Conservation (phyloP, 1,284 basidiomycete species). For the Sporisorium graminicola region DNA sequence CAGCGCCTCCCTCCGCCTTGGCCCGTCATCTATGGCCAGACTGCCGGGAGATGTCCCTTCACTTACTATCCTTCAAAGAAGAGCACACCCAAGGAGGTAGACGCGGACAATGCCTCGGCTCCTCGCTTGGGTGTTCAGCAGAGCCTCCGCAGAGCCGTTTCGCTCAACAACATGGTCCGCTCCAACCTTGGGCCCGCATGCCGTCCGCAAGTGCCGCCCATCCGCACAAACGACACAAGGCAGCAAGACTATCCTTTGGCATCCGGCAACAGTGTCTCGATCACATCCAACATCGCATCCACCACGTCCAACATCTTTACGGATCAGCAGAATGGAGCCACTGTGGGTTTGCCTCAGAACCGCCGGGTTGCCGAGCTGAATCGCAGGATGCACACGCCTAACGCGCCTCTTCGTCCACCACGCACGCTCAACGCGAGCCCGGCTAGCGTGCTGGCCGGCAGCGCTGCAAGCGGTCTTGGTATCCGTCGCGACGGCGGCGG, state of each 20-base stretch:
- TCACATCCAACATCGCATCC: slow-evolving; percentile 88
- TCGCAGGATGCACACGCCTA: slow-evolving; percentile 55
- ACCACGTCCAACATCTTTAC: slow-evolving; percentile 78
- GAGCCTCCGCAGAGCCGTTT: slow-evolving; percentile 78
- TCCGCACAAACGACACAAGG: slow-evolving; percentile 26
- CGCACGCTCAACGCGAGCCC: slow-evolving; percentile 43
- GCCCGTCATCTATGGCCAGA: slow-evolving; percentile 72
- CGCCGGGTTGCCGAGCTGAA: slow-evolving; percentile 59
- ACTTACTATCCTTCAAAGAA: slow-evolving; percentile 58
- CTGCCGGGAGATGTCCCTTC: slow-evolving; percentile 70
- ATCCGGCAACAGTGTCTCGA: slow-evolving; percentile 82
- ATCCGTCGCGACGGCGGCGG: slow-evolving; percentile 33
- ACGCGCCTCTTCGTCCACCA: slow-evolving; percentile 18
- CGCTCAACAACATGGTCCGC: slow-evolving; percentile 80
- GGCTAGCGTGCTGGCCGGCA: slow-evolving; percentile 45
- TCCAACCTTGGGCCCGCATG: slow-evolving; percentile 31
- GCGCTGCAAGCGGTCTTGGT: slow-evolving; percentile 44
- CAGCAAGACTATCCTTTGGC: slow-evolving; percentile 61
- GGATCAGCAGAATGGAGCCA: slow-evolving; percentile 38
- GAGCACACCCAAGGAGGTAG: slow-evolving; percentile 22
- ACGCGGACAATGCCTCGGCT: slow-evolving; percentile 12
- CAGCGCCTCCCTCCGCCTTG: slow-evolving; percentile 70
- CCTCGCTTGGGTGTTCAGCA: slow-evolving; percentile 26
- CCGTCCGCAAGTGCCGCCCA: slow-evolving; percentile 21
- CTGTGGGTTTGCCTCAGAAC: slow-evolving; percentile 50